Evolutionary conservation across 768 basidiomycete genomes (phyloP).

Genomic region (Mycena polygramma): DNA sequence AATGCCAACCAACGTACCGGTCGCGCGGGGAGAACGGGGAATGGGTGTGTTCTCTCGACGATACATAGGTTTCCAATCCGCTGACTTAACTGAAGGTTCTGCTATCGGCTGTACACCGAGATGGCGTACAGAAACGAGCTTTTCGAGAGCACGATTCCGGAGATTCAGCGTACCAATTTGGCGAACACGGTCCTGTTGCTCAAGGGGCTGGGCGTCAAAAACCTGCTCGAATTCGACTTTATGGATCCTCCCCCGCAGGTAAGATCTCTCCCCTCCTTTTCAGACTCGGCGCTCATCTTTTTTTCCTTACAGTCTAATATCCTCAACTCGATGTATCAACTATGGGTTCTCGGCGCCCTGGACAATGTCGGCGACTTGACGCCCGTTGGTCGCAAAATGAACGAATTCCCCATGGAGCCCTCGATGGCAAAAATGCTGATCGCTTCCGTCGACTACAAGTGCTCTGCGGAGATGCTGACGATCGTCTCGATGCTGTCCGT

Average conservation of each 20-base stretch:
- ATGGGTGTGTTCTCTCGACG: conserved; percentile 69
- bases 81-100: conserved; percentile 68
- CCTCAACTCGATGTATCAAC: conserved; percentile 98
- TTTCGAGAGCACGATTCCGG: conserved; percentile 96
- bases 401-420: conserved; percentile 99
- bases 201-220: conserved; percentile 97
- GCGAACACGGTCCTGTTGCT: conserved; percentile 96
- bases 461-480: conserved; percentile 96
- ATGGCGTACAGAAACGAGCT: conserved; percentile 97
- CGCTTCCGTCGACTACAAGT: conserved; percentile 92
- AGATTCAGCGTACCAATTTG: conserved; percentile 97
- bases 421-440: conserved; percentile 99
- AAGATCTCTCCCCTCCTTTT: conserved; percentile 24
- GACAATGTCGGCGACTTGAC: conserved; percentile 99
- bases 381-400: conserved; percentile 94
- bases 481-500: conserved; percentile 99
- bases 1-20: conserved; percentile 98
- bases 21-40: conserved; percentile 96
- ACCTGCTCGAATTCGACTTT: conserved; percentile 97
- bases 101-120: conserved; percentile 97
- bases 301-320: conserved; percentile 81
- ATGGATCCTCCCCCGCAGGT: conserved; percentile 99
- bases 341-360: conserved; percentile 98
- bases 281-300: conserved; percentile 7
- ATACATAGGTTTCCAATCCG: conserved; percentile 2